A percentile compares a stretch with the other conserved stretches of the same genome.
Evolutionary conservation across 2,329 filamentous ascomycete genomes (phyloP).

Genomic region (Albophoma yamanashiensis): DNA sequence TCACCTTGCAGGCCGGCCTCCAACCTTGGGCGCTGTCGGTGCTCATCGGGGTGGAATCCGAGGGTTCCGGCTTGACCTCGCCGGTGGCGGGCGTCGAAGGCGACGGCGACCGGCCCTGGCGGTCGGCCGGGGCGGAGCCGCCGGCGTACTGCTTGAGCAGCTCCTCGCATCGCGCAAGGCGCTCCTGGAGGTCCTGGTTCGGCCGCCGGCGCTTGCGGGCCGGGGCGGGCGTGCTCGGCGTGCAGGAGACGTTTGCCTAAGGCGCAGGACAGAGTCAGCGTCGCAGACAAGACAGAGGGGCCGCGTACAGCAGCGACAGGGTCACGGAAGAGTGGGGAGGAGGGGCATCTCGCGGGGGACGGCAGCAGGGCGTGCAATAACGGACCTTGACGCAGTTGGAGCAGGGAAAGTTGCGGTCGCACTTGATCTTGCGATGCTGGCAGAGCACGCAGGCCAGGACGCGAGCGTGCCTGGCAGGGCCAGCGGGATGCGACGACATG

Average conservation of each 20-base stretch:
- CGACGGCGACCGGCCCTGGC: constrained; percentile 7
- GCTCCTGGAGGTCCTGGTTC: constrained; percentile 51
- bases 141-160: constrained; percentile 46
- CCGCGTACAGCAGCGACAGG: background rate
- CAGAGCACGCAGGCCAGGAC: constrained; percentile 46
- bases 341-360: background rate
- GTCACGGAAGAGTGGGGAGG: background rate
- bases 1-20: constrained; percentile 40
- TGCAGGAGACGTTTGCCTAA: constrained; percentile 48
- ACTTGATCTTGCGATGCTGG: constrained; percentile 53
- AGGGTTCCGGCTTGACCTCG: constrained; percentile 13
- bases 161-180: constrained; percentile 47
- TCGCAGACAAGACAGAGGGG: background rate
- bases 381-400: constrained; percentile 49
- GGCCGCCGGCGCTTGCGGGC: constrained; percentile 48
- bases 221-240: constrained; percentile 48
- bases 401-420: constrained; percentile 47
- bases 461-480: constrained; percentile 28
- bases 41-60: constrained; percentile 13
- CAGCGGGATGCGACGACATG: constrained; percentile 19
- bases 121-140: constrained; percentile 17
- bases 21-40: constrained; percentile 23
- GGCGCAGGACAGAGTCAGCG: constrained; percentile 6
- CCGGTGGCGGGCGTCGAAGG: constrained; percentile 5
- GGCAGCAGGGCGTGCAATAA: constrained; percentile 1